Percentiles rank a stretch among this genome's conserved stretches.
Conservation (phyloP, 768 basidiomycete species). For the Boletellus ananiceps region DNA sequence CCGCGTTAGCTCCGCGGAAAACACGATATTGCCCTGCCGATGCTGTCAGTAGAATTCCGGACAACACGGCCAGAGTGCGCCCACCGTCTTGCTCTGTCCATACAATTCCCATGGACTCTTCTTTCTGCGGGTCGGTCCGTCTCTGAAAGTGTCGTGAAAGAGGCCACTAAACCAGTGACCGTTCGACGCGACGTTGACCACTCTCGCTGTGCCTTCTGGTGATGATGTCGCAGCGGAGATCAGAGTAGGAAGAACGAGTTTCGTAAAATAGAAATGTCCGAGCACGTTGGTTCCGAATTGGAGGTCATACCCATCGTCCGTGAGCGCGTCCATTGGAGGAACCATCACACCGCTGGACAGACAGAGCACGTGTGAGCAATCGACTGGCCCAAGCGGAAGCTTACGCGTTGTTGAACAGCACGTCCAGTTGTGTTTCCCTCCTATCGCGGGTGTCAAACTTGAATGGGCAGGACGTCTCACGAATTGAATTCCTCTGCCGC, state of each 20-base stretch:
- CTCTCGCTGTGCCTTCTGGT: conserved; percentile 30
- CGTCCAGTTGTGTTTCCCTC: conserved; percentile 18
- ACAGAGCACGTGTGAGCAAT: neutral
- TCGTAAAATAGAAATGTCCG: conserved; percentile 35
- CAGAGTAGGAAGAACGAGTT: conserved; percentile 33
- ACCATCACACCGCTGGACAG: conserved; percentile 30
- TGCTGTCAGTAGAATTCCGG: no score
- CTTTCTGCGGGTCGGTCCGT: no score
- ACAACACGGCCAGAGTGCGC: no score
- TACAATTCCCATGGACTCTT: no score
- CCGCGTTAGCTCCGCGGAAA: no score
- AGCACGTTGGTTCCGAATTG: conserved; percentile 39
- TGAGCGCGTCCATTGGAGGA: conserved; percentile 28
- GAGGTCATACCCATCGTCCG: conserved; percentile 39
- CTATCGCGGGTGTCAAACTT: conserved; percentile 3
- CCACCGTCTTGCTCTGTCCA: no score
- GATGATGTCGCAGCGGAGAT: conserved; percentile 28
- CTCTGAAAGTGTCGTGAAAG: no score
- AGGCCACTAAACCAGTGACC: conserved; percentile 16
- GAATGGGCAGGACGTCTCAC: conserved; percentile 13
- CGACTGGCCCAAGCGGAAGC: neutral
- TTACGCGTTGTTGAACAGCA: conserved; percentile 32
- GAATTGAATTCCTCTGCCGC: conserved; percentile 39
- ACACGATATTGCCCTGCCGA: no score
- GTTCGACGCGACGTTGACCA: conserved; percentile 34